These are phyloP conservation scores for Mortierella sp. DNA, from an alignment of 371 early-diverging fungal species.

Conservation along the genomic window DNA sequence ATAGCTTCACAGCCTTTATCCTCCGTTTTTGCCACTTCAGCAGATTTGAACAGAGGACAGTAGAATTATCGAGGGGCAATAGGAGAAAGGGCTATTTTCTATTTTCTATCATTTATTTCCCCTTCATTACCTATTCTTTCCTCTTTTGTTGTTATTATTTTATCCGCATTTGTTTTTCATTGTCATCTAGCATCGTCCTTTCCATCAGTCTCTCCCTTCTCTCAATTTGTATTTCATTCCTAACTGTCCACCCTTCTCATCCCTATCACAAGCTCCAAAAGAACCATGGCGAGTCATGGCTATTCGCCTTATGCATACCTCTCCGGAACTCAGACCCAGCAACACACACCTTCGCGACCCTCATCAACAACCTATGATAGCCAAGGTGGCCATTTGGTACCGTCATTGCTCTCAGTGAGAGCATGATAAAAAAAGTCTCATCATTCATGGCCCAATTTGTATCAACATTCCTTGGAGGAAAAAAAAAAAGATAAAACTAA, in stretches of 20 bases:
- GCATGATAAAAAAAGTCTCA: no score
- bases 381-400: constrained; percentile 45
- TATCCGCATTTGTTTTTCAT: neutral
- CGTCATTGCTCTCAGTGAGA: neutral
- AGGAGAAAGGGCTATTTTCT: no score
- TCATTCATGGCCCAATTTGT: neutral
- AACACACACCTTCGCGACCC: constrained; percentile 32
- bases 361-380: constrained; percentile 38
- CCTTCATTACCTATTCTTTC: neutral
- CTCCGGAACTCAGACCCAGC: constrained; percentile 44
- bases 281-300: constrained; percentile 49
- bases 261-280: neutral
- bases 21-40: no score
- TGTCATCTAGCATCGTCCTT: neutral
- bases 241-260: neutral
- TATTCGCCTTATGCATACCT: constrained; percentile 47
- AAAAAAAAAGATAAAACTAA: neutral
- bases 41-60: no score
- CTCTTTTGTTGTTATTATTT: neutral
- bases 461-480: neutral
- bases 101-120: neutral
- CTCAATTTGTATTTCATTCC: neutral
- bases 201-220: neutral
- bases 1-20: no score
- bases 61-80: no score